Conservation (phyloP, 2,329 filamentous ascomycete species). For the Pseudocercospora fijiensis region DNA sequence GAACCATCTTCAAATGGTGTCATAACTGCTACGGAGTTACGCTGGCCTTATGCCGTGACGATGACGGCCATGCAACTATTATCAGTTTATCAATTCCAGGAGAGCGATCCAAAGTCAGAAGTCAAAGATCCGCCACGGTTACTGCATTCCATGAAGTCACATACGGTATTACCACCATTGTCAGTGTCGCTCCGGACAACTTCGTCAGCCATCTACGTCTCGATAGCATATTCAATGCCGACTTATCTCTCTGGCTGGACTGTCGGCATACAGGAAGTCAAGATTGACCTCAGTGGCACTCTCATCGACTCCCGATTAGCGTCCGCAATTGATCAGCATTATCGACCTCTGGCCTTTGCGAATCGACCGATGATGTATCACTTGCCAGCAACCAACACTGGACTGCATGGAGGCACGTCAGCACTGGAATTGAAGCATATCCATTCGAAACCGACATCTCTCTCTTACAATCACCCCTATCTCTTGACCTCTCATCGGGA, state of each 20-base stretch:
- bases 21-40: slow-evolving; percentile 69
- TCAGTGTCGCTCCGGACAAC: slow-evolving; percentile 78
- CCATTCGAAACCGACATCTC: slow-evolving; percentile 47
- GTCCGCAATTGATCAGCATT: slow-evolving; percentile 52
- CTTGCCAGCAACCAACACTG: slow-evolving; percentile 21
- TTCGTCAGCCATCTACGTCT: slow-evolving; percentile 66
- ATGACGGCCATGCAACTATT: slow-evolving; percentile 73
- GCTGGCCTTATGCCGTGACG: slow-evolving; percentile 73
- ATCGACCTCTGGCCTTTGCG: slow-evolving; percentile 42
- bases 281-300: slow-evolving; percentile 55
- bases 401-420: slow-evolving; percentile 10
- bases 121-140: slow-evolving; percentile 53
- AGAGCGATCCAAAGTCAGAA: slow-evolving; percentile 5
- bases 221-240: slow-evolving; percentile 81
- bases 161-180: slow-evolving; percentile 73
- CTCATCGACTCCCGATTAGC: slow-evolving; percentile 52
- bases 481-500: slow-evolving; percentile 79
- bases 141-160: slow-evolving; percentile 75
- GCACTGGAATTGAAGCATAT: slow-evolving; percentile 33
- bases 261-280: slow-evolving; percentile 86
- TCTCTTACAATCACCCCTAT: slow-evolving; percentile 72
- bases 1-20: slow-evolving; percentile 60
- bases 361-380: slow-evolving; percentile 33
- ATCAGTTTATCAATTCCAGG: slow-evolving; percentile 61
- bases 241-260: slow-evolving; percentile 79